A percentile compares a stretch with the other conserved stretches of the same genome.
Evolutionary conservation across 164 flowering plant species (phyloP).

Genomic region (grape (Vitis vinifera)): ASM3070453v1 NC_081807.1:2809001-2809500

Average conservation of each 20-base stretch:
- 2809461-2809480: not conserved
- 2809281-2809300: slow-evolving; percentile 54
- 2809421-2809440: not conserved
- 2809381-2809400: not conserved
- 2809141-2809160: slow-evolving; percentile 76
- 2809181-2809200: slow-evolving; percentile 84
- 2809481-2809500: not conserved
- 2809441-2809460: not conserved
- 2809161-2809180: slow-evolving; percentile 73
- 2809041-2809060: slow-evolving; percentile 35
- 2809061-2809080: slow-evolving; percentile 38
- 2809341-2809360: not conserved
- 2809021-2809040: slow-evolving; percentile 46
- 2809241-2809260: slow-evolving; percentile 82
- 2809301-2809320: not conserved
- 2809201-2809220: slow-evolving; percentile 86
- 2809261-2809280: slow-evolving; percentile 92
- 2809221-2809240: slow-evolving; percentile 94
- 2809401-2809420: not conserved
- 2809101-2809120: slow-evolving; percentile 43
- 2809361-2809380: not conserved
- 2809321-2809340: not conserved
- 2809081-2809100: slow-evolving; percentile 23
- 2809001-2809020: slow-evolving; percentile 32
- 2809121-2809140: slow-evolving; percentile 39